Conservation (phyloP, 805 yeast genomes). For the Kodamaea fukazawae region DNA sequence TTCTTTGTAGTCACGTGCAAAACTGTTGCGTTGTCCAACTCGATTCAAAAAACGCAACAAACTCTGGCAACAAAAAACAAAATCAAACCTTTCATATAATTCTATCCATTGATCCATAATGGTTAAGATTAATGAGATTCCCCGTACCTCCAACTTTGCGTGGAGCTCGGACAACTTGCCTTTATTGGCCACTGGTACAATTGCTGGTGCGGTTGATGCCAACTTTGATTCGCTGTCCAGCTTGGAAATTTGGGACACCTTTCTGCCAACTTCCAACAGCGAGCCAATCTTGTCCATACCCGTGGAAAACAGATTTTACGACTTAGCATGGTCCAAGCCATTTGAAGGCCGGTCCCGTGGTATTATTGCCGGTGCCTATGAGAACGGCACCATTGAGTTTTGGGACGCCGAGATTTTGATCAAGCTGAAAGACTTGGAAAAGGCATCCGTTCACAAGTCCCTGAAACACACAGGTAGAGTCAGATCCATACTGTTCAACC, state of each 20-base stretch:
- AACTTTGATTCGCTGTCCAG: slow-evolving; percentile 75
- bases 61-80: neutral
- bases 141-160: slow-evolving; percentile 90
- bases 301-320: slow-evolving; percentile 55
- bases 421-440: slow-evolving; percentile 37
- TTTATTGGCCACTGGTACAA: slow-evolving; percentile 81
- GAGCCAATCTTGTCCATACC: slow-evolving; percentile 35
- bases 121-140: slow-evolving; percentile 83
- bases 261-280: slow-evolving; percentile 32
- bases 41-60: slow-evolving; percentile 1
- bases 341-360: slow-evolving; percentile 48
- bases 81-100: neutral
- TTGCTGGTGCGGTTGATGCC: slow-evolving; percentile 94
- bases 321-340: slow-evolving; percentile 77
- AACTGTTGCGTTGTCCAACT: too few relatives aligned
- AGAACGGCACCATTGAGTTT: slow-evolving; percentile 73
- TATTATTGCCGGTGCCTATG: slow-evolving; percentile 84
- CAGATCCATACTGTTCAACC: slow-evolving; percentile 72
- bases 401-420: slow-evolving; percentile 65
- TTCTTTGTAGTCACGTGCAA: too few relatives aligned
- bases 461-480: slow-evolving; percentile 67
- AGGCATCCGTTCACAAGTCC: slow-evolving; percentile 49
- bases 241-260: slow-evolving; percentile 77
- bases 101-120: slow-evolving; percentile 24
- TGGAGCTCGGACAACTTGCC: slow-evolving; percentile 85